These are phyloP conservation scores for Lasiodiplodia citricola DNA, from an alignment of 2,329 filamentous ascomycete genomes.

Conservation along the genomic window DNA sequence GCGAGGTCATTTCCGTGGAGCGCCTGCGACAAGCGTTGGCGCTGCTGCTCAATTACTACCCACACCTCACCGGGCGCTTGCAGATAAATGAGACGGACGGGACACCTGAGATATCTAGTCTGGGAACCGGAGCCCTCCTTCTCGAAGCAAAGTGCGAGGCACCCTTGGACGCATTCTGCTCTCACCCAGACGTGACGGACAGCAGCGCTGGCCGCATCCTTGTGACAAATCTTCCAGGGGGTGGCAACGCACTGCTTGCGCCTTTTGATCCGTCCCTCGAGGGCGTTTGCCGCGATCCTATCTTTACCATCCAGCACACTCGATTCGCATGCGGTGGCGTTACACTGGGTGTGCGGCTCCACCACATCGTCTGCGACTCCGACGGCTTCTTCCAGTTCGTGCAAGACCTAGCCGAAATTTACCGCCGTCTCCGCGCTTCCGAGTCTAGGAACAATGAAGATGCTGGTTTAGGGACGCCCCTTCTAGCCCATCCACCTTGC, in stretches of 20 bases:
- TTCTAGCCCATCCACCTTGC: background rate
- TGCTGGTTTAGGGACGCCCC: background rate
- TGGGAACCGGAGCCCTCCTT: background rate
- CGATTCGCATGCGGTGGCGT: slow-evolving; percentile 9
- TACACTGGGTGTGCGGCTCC: background rate
- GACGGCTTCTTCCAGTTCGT: slow-evolving; percentile 11
- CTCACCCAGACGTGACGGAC: too few relatives aligned
- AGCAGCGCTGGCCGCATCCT: background rate
- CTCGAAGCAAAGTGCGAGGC: background rate
- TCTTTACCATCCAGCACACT: slow-evolving; percentile 14
- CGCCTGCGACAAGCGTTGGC: background rate
- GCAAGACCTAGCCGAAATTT: slow-evolving; percentile 9
- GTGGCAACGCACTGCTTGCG: slow-evolving; percentile 3
- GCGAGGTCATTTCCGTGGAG: background rate
- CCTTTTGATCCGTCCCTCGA: slow-evolving; percentile 1
- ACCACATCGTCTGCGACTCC: background rate
- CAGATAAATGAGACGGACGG: background rate
- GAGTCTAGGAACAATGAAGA: too few relatives aligned
- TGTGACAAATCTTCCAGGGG: background rate
- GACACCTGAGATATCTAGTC: background rate
- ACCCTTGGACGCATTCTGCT: background rate
- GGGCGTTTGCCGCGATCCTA: background rate
- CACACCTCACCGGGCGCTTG: slow-evolving; percentile 5
- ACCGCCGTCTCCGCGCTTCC: background rate
- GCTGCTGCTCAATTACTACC: background rate